Evolutionary conservation across 129 eudicot genomes (phyloP).

Genomic region (Rutidosis leptorrhynchoides): DNA sequence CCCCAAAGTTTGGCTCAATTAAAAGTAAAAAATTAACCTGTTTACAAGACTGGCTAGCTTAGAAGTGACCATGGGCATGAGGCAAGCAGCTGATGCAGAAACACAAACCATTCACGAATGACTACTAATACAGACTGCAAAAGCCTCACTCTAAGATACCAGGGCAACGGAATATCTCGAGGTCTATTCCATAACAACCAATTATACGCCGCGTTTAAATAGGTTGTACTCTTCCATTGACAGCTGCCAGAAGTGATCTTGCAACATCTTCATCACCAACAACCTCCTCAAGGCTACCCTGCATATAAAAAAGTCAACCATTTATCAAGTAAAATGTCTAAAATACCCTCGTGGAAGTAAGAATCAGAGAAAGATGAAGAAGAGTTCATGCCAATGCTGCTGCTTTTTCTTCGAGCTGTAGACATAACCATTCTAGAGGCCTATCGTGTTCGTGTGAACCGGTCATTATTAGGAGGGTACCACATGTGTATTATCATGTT

Average conservation of each 20-base stretch:
- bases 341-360: not conserved
- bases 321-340: not conserved
- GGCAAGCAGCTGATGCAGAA: constrained; percentile 62
- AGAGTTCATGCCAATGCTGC: constrained; percentile 64
- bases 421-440: constrained; percentile 80
- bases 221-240: constrained; percentile 84
- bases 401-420: constrained; percentile 97
- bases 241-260: constrained; percentile 85
- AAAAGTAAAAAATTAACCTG: too few species aligned
- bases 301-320: constrained; percentile 11
- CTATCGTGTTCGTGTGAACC: constrained; percentile 83
- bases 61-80: constrained; percentile 83
- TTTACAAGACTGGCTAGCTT: constrained; percentile 93
- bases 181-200: constrained; percentile 71
- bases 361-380: not conserved
- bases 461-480: constrained; percentile 81
- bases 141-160: constrained; percentile 67
- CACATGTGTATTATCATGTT: constrained; percentile 83
- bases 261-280: constrained; percentile 97
- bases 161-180: constrained; percentile 68
- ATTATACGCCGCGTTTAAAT: constrained; percentile 79
- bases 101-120: constrained; percentile 88
- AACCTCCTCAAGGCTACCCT: constrained; percentile 71
- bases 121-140: constrained; percentile 69
- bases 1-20: too few species aligned